These are phyloP conservation scores for Aurinia saxatilis DNA, from an alignment of 345 rosid genomes.

Conservation along the genomic window DNA sequence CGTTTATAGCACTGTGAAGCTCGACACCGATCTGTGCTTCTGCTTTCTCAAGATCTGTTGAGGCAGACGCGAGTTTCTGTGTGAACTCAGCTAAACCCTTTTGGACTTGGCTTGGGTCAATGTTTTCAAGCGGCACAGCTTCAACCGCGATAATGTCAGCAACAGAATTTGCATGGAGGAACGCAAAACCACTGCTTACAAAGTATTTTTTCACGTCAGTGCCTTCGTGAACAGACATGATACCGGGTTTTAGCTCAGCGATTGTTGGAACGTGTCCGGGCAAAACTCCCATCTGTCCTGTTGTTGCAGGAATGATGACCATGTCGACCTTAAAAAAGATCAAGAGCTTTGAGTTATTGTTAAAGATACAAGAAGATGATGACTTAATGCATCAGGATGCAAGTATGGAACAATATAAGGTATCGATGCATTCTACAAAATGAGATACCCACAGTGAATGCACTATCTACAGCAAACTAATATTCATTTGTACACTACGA, in stretches of 20 bases:
- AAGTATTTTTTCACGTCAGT: conserved; percentile 66
- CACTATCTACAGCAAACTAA: neutral
- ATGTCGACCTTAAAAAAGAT: conserved; percentile 64
- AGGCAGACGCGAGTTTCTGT: conserved; percentile 65
- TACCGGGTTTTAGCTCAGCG: conserved; percentile 84
- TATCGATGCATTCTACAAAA: neutral
- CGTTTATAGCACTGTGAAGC: conserved; percentile 68
- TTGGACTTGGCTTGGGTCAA: conserved; percentile 69
- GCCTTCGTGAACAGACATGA: conserved; percentile 84
- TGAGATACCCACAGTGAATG: neutral
- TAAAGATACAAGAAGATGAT: neutral
- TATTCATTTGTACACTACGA: neutral
- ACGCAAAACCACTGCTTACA: conserved; percentile 83
- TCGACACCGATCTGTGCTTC: conserved; percentile 88
- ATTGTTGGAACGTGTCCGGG: conserved; percentile 85
- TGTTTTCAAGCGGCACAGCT: conserved; percentile 66
- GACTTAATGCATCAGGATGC: neutral
- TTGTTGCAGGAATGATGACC: conserved; percentile 89
- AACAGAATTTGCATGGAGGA: conserved; percentile 70
- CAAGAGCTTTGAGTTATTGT: conserved; percentile 9
- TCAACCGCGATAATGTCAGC: conserved; percentile 71
- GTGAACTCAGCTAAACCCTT: conserved; percentile 79
- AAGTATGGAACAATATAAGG: neutral
- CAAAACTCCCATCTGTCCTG: conserved; percentile 91
- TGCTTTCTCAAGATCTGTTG: conserved; percentile 73